A percentile compares a stretch with the other conserved stretches of the same genome.
phyloP scores from a whole-genome alignment of 163 green algal genomes.

The Scenedesmus sp. region DNA sequence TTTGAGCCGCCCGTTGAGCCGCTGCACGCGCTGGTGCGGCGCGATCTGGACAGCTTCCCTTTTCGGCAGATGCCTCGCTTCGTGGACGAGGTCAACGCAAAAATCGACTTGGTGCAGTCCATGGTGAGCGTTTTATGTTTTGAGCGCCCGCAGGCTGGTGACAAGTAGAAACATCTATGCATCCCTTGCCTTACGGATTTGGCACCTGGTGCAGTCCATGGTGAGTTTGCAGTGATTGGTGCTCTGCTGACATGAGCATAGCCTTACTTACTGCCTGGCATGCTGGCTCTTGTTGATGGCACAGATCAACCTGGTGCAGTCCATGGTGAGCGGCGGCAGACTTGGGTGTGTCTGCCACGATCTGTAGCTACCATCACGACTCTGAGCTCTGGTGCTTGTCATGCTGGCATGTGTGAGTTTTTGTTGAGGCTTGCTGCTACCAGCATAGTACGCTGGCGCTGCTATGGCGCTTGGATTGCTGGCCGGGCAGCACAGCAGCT shows the following conservation, averaged over 20 bases:
- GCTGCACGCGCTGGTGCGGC: slow-evolving; percentile 41
- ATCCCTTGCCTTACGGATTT: not conserved
- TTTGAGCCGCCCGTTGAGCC: slow-evolving; percentile 52
- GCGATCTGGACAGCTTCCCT: slow-evolving; percentile 54
- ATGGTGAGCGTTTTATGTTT: slow-evolving; percentile 11
- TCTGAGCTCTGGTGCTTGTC: too few species aligned
- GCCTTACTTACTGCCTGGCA: not conserved
- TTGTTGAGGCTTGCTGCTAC: too few species aligned
- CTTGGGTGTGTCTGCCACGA: too few species aligned
- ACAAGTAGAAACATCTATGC: not conserved
- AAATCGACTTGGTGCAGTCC: slow-evolving; percentile 51
- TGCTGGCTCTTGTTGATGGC: slow-evolving; percentile 42
- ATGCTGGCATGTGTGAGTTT: too few species aligned
- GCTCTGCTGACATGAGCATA: not conserved
- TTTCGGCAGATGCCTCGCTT: slow-evolving; percentile 63
- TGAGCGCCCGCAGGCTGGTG: not conserved
- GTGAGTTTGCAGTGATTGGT: not conserved
- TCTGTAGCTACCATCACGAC: too few species aligned
- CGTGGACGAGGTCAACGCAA: slow-evolving; percentile 51
- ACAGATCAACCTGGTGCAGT: slow-evolving; percentile 12
- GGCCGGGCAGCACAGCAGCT: too few species aligned
- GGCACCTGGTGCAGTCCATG: slow-evolving; percentile 23
- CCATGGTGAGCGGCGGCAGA: not conserved
- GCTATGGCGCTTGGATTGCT: too few species aligned
- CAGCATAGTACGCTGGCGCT: too few species aligned